Evolutionary conservation across 805 yeast species (phyloP), one percentile per base, ranked within the genome.

Genomic region (Candida oleophila): DNA sequence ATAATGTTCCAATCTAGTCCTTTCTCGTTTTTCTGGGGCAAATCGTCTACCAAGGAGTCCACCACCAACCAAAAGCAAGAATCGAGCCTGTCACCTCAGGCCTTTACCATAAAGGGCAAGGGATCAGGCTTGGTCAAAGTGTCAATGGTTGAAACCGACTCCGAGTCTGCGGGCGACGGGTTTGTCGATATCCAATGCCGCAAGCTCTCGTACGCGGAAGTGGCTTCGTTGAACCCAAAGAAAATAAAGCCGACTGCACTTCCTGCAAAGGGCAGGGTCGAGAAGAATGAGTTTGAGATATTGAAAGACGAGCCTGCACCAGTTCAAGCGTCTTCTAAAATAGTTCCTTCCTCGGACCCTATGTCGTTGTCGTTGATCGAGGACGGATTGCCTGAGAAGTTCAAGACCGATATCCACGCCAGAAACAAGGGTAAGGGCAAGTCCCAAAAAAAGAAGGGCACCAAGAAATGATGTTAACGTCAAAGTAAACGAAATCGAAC

Each of bases 161-260:
- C 62, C 33, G 60, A 58, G 14, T 21, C 37, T 12, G 51, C 48
- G 18, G 59, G 57, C 15, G 71, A 66, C 22, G 66, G 57, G 38
- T 61, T 71, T 44, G 65, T 72, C 19, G 73, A 69, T 38, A 68
- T 72, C 45, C 60, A 62, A 43, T 57, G 52, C 51, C 62, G 62
- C 38, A 62, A 64, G 44, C 59, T 72, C 49, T 62, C 71, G n/a
- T 72, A 71, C 48, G 77, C 77, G n/a, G 76, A 72, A 52, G 77
- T 62, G 22, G 75, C 76, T 3, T 54, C 61, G 19, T 48, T 68
- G 53, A 56, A 64, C n/a, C 33, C 42, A 39, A n/a, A 4, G 34
- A 16, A 22, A 14, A n/a, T 16, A 9, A 35, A 35, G 20, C 18
- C 22, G 9, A 35, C 19, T 5, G 33, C 45, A 5, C 5, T 28